Conservation (phyloP, 768 basidiomycete genomes). For the Rhizopogon vulgaris region DNA sequence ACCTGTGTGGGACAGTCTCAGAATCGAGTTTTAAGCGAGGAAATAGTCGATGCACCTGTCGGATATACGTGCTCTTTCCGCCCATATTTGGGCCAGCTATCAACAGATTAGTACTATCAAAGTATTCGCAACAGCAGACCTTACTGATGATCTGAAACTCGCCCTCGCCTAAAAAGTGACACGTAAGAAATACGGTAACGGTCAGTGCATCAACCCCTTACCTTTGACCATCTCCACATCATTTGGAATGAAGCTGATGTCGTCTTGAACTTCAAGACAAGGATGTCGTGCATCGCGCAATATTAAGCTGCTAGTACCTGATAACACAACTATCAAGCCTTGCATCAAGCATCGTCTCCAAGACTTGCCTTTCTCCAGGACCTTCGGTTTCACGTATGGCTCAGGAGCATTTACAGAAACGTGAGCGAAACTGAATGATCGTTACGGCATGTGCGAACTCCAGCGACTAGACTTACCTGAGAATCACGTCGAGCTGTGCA, state of each 20-base stretch:
- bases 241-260: constrained; percentile 91
- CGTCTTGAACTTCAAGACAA: constrained; percentile 94
- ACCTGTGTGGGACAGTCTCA: constrained; percentile 39
- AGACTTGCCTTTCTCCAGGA: constrained; percentile 65
- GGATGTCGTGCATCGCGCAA: constrained; percentile 90
- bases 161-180: constrained; percentile 51
- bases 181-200: not conserved
- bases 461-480: constrained; percentile 51
- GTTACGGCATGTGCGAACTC: not conserved
- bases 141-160: constrained; percentile 94
- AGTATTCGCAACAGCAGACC: constrained; percentile 12
- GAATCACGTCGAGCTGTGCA: constrained; percentile 86
- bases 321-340: not conserved
- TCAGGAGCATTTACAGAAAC: constrained; percentile 84
- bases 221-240: constrained; percentile 93
- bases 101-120: constrained; percentile 2
- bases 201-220: constrained; percentile 18
- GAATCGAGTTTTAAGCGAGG: not conserved
- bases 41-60: constrained; percentile 47
- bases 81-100: constrained; percentile 98
- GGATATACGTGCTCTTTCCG: constrained; percentile 96
- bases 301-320: constrained; percentile 76
- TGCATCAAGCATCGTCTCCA: not conserved
- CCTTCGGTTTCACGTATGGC: constrained; percentile 80
- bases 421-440: constrained; percentile 69